Evolutionary conservation across 2,329 filamentous ascomycete genomes (phyloP).

Genomic region (Lasiodiplodia theobromae): DNA sequence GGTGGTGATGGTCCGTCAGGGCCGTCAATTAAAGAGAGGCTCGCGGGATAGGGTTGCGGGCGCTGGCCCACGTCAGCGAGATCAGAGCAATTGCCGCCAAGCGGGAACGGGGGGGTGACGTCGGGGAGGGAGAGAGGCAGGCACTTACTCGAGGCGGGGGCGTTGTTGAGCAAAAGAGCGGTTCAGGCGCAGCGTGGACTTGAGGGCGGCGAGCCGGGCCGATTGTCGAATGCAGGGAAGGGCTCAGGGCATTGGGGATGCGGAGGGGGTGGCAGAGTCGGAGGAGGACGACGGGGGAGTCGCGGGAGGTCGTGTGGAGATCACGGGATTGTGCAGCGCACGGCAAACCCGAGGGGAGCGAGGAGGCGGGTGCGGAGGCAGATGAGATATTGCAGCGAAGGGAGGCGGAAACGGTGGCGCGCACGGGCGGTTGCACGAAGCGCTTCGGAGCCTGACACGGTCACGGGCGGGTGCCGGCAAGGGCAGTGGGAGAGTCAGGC

Average conservation of each 20-base stretch:
- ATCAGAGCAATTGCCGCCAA: conserved; percentile 1
- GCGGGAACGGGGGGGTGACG: conserved; percentile 11
- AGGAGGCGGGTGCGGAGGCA: conserved; percentile 7
- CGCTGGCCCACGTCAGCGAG: conserved; percentile 13
- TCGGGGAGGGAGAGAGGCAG: conserved; percentile 1
- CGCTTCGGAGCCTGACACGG: conserved; percentile 25
- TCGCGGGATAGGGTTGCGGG: neutral
- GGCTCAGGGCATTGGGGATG: conserved; percentile 24
- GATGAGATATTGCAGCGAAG: conserved; percentile 24
- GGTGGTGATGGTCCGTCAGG: conserved; percentile 16
- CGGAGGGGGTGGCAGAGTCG: conserved; percentile 15
- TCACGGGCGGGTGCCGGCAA: conserved; percentile 30
- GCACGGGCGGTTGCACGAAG: conserved; percentile 28
- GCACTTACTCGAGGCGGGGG: conserved; percentile 26
- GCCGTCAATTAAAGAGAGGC: conserved; percentile 21
- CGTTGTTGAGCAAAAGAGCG: conserved; percentile 10
- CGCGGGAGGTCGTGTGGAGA: conserved; percentile 32
- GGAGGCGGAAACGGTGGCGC: conserved; percentile 30
- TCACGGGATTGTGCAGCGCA: conserved; percentile 8
- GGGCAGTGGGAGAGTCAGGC: conserved; percentile 4
- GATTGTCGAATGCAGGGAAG: conserved; percentile 24
- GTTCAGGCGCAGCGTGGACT: conserved; percentile 16
- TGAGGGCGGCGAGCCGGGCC: conserved; percentile 16
- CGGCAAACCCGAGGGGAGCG: conserved; percentile 12
- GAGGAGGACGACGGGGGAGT: conserved; percentile 23